phyloP scores from a whole-genome alignment of 441 rosid species.

The Kokia cookei region DNA sequence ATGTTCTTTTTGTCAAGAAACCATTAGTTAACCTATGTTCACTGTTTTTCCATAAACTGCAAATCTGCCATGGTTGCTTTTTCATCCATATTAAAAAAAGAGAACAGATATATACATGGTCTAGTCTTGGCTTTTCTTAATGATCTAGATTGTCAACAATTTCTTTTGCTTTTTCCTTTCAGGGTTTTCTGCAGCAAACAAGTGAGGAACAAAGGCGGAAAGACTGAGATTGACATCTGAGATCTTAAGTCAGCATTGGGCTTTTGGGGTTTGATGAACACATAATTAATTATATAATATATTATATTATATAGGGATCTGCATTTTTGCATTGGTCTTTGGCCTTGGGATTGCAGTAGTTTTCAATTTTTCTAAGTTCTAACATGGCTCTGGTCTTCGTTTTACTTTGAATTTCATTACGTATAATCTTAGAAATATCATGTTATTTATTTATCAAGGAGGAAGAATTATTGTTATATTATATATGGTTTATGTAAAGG shows the following conservation, averaged over 20 bases:
- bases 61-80: neutral
- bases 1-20: neutral
- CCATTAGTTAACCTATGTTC: neutral
- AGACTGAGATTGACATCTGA: neutral
- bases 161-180: neutral
- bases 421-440: neutral
- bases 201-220: neutral
- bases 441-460: neutral
- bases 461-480: neutral
- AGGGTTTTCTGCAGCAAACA: conserved; percentile 16
- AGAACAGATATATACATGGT: neutral
- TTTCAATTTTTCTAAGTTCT: no score
- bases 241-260: conserved; percentile 19
- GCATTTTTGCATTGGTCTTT: conserved; percentile 12
- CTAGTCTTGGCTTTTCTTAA: neutral
- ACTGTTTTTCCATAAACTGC: neutral
- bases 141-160: neutral
- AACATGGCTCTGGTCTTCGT: neutral
- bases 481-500: neutral
- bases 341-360: neutral
- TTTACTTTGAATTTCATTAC: neutral
- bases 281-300: neutral
- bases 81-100: neutral
- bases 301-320: conserved; percentile 2
- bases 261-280: conserved; percentile 9